Evolutionary conservation across 2,329 filamentous ascomycete genomes (phyloP).

Genomic region (Rosellinia necatrix): DNA sequence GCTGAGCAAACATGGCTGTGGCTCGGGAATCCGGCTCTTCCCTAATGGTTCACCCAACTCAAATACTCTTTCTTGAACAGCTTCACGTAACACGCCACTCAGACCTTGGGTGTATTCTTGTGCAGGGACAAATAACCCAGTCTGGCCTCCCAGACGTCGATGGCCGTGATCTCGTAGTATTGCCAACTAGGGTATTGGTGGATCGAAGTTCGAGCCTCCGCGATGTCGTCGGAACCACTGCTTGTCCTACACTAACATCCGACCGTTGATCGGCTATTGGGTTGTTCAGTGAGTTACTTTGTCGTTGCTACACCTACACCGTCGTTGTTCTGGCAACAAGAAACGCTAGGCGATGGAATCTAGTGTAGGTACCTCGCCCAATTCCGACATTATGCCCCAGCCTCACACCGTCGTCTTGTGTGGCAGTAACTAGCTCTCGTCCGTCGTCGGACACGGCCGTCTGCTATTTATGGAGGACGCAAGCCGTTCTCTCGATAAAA

Average conservation of each 20-base stretch:
- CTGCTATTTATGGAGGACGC: slow-evolving; percentile 15
- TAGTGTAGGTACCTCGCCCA: slow-evolving; percentile 7
- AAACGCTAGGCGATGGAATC: slow-evolving; percentile 5
- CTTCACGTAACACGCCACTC: slow-evolving; percentile 10
- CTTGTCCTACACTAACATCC: slow-evolving; percentile 22
- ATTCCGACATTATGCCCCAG: slow-evolving; percentile 7
- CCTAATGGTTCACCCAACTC: slow-evolving; percentile 7
- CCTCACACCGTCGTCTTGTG: slow-evolving; percentile 13
- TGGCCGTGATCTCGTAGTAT: too few species aligned
- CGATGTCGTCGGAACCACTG: slow-evolving; percentile 13
- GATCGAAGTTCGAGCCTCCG: too few species aligned
- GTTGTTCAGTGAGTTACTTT: slow-evolving; percentile 3
- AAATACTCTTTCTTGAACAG: not conserved
- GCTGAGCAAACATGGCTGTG: slow-evolving; percentile 7
- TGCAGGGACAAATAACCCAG: slow-evolving; percentile 14
- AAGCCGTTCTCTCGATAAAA: slow-evolving; percentile 11
- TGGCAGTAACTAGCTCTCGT: slow-evolving; percentile 1
- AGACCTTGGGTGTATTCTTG: not conserved
- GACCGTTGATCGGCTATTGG: slow-evolving; percentile 10
- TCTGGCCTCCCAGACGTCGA: not conserved
- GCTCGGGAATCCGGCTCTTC: slow-evolving; percentile 9
- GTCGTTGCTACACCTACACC: too few species aligned
- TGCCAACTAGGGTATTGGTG: too few species aligned
- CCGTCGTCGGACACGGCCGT: not conserved
- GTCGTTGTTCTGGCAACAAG: too few species aligned